Percentiles rank a stretch among this genome's conserved stretches.
Conservation (phyloP, 208 protist genomes). For the Lotmaria passim region DNA sequence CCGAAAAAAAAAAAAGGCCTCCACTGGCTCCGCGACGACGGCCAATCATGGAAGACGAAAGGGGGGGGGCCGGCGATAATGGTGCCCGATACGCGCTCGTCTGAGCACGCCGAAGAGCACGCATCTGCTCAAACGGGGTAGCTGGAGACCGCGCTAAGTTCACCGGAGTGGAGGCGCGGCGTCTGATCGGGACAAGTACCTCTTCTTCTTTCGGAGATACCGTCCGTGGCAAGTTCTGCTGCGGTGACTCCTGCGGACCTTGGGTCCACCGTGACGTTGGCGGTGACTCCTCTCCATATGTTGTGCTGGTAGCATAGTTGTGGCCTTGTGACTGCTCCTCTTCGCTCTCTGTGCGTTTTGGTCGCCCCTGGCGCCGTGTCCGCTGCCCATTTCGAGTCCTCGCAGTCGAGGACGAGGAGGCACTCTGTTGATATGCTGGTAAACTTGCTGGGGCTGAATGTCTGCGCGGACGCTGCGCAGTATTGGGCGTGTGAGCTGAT, state of each 20-base stretch:
- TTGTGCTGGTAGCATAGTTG: neutral
- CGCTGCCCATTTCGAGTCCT: neutral
- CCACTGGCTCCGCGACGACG: conserved; percentile 9
- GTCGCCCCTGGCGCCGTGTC: conserved; percentile 5
- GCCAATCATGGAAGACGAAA: conserved; percentile 10
- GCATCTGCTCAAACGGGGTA: conserved; percentile 20
- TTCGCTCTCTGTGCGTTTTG: conserved; percentile 7
- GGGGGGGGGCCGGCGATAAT: neutral
- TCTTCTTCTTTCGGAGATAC: conserved; percentile 4
- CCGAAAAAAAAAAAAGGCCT: conserved; percentile 18
- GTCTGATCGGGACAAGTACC: neutral
- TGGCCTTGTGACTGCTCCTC: neutral
- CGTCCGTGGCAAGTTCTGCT: no score
- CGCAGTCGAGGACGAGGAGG: neutral
- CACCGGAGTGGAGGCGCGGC: conserved; percentile 4
- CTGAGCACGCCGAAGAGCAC: conserved; percentile 8
- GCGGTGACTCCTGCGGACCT: no score
- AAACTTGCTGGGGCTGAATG: conserved; percentile 7
- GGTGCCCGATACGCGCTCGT: neutral
- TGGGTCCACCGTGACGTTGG: neutral
- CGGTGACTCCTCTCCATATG: neutral
- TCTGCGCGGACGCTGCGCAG: neutral
- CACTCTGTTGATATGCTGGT: neutral
- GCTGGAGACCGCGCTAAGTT: neutral
- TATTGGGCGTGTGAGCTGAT: neutral